phyloP scores from a whole-genome alignment of 1,284 basidiomycete genomes.

The Melampsora americana region DNA sequence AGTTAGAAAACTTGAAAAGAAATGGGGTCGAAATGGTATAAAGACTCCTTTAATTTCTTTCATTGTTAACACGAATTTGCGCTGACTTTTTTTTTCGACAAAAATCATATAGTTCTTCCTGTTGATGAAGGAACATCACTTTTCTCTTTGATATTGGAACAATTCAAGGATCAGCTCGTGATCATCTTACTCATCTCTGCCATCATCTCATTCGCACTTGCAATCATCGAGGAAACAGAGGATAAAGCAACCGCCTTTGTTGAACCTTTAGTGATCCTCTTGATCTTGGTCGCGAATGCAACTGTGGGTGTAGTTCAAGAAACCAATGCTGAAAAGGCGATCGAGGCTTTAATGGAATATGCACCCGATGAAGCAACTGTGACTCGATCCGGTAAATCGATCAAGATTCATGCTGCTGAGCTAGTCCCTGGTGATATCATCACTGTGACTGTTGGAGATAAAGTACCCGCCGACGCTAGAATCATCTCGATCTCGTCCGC shows the following conservation, averaged over 20 bases:
- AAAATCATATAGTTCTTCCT: slow-evolving; percentile 74
- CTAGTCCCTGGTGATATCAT: slow-evolving; percentile 92
- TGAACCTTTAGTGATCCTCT: slow-evolving; percentile 84
- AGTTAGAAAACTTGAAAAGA: slow-evolving; percentile 33
- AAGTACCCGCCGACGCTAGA: slow-evolving; percentile 87
- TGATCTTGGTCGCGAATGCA: slow-evolving; percentile 89
- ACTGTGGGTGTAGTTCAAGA: slow-evolving; percentile 93
- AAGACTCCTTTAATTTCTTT: slow-evolving; percentile 30
- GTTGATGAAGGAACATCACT: slow-evolving; percentile 67
- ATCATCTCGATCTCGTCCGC: slow-evolving; percentile 82
- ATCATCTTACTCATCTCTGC: slow-evolving; percentile 89
- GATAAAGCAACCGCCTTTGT: slow-evolving; percentile 74
- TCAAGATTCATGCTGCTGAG: slow-evolving; percentile 73
- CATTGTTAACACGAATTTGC: neutral
- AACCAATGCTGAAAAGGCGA: slow-evolving; percentile 87
- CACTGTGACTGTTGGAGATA: slow-evolving; percentile 83
- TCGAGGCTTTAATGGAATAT: slow-evolving; percentile 93
- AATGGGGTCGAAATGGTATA: slow-evolving; percentile 79
- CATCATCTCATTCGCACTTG: slow-evolving; percentile 81
- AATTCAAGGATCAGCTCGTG: slow-evolving; percentile 93
- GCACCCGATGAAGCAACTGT: slow-evolving; percentile 91
- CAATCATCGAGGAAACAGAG: slow-evolving; percentile 71
- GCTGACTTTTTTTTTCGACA: slow-evolving; percentile 8
- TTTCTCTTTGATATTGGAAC: slow-evolving; percentile 89
- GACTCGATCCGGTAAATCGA: slow-evolving; percentile 69